Base-by-base conservation (phyloP, 108 stramenopile species). In the Fragilariopsis cylindrus region DNA sequence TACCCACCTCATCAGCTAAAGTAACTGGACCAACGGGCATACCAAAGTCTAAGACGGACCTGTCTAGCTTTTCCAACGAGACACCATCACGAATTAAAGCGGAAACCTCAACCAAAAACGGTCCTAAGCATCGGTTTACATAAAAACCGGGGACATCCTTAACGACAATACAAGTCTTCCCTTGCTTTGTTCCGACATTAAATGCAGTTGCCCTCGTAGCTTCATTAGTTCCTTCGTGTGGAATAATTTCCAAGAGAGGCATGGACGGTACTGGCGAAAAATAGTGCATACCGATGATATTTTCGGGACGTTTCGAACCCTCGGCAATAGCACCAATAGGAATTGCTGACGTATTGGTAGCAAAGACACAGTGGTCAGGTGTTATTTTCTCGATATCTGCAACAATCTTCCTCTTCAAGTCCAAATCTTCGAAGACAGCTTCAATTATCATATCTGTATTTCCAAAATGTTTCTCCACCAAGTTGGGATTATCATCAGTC, bases 91-190 rank as follows among this genome's bases (percentile, higher is more conserved):
- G 78, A 2, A 95, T 84, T 43, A 98, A 75, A 2, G 94, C 96
- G 3, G 87, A 85, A 42, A 82, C 83, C 78, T 99, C 98, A 16
- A 96, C 89, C 57, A 98, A 83, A 76, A 96, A 97, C 6, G 99
- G 98, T n/a, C 96, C 98, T 67, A 99, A 82, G 79, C 97, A 98
- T 42, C 99, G 86, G 85, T 99, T 99, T 46, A 99, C 99, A 80
- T 97, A 99, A 80, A 99, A 99, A 52, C 99, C 99, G 7, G 99
- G 98, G 15, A 99, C 98, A 77, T 99, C 99, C 84, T 98, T 98
- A 57, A 98, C 98, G 48, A 96, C 85, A 64, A 99, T 96, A 70
- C 93, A 95, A 5, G 98, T 99, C 84, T 99, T 99, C 49, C 99
- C 99, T 78, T 99, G 99, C 81, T 97, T 97, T 49, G 87, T 92